Base-by-base conservation (phyloP, 169 alveolate species). In the Plasmodium adleri region DNA sequence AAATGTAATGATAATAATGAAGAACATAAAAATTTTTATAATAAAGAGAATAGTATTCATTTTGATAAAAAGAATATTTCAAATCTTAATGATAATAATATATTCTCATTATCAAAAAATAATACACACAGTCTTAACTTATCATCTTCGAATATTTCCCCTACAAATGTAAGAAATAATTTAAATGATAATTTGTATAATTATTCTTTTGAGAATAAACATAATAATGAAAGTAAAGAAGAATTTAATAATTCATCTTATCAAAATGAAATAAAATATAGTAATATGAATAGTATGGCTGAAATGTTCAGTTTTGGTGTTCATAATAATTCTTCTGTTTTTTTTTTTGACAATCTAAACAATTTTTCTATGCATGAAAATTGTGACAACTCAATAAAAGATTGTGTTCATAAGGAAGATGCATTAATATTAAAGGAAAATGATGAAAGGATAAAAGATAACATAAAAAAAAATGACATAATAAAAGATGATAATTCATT, bases 301-400 rank as follows among this genome's bases (percentile, higher is more conserved):
- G 89, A 78, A 3, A 50, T 78, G 8, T 39, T 78, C 20, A 66
- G 54, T 45, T 78, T 78, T 8, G 68, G 49, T 5, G 45, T 28
- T 20, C 43, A 78, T 24, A 78, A 76, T 17, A 76, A 78, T 26
- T 24, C 75, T 3, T n/a, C 75, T 17, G 56, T 78, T 66, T 52
- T 78, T 78, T 78, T 49, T 78, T 78, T 78, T 49, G 89, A 78
- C 43, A 78, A 78, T 13, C 50, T 78, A 20, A 26, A 78, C 67
- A 78, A 78, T 58, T 78, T 45, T 24, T 22, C 32, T 10, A 76
- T 63, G 54, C 28, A 76, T 64, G 66, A 62, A n/a, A 43, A 17
- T 12, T 59, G 64, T 43, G 78, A 62, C 13, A 78, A 66, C 8
- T 62, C 89, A 6, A 8, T 78, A 43, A 75, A 78, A 45, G 63